phyloP scores from a whole-genome alignment of 352 stramenopile species.

The Blastocystis hominis region DNA sequence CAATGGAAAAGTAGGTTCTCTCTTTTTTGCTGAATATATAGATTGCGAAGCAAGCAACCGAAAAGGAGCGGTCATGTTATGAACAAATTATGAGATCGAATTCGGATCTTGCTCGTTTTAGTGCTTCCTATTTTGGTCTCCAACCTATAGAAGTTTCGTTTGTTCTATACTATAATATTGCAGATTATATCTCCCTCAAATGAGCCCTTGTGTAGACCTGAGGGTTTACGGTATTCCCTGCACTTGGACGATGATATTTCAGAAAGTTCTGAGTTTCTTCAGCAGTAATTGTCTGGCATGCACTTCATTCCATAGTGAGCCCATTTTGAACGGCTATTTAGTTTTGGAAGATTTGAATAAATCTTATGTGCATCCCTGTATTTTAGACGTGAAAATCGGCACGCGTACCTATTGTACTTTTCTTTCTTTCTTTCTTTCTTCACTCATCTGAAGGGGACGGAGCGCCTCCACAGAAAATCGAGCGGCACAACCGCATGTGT shows the following conservation, averaged over 20 bases:
- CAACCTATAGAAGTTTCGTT: background rate
- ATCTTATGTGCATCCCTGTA: slow-evolving; percentile 21
- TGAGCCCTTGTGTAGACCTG: background rate
- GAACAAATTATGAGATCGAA: background rate
- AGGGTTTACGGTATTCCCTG: background rate
- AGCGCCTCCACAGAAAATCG: slow-evolving; percentile 8
- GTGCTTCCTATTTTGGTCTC: background rate
- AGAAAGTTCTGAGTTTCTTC: background rate
- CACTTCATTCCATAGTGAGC: background rate
- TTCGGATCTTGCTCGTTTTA: background rate
- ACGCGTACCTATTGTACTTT: slow-evolving; percentile 31
- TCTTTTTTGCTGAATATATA: background rate
- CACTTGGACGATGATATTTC: background rate
- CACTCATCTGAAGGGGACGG: background rate
- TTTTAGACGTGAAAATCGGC: slow-evolving; percentile 38
- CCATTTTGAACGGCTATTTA: background rate
- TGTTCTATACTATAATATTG: background rate
- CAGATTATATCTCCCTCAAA: background rate
- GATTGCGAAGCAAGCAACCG: background rate
- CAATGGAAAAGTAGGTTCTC: slow-evolving; percentile 20
- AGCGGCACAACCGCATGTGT: slow-evolving; percentile 12
- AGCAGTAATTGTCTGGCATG: background rate
- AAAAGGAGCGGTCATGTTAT: background rate
- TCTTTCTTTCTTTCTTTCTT: background rate
- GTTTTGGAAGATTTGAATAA: slow-evolving; percentile 42